Conservation (phyloP, 768 basidiomycete genomes). For the Termitomyces sp. region DNA sequence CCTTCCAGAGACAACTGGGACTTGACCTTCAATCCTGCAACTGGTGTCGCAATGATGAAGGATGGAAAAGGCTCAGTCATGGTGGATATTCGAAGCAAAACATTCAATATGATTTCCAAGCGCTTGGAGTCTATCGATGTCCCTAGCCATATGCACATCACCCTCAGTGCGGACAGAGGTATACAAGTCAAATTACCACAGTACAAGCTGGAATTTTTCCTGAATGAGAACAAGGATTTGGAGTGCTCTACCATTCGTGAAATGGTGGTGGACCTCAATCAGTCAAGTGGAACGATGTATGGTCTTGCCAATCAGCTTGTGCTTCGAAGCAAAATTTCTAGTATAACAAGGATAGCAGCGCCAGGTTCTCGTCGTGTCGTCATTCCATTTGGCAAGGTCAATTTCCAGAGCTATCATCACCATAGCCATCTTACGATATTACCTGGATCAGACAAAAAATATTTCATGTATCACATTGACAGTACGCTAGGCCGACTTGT, state of each 20-base stretch:
- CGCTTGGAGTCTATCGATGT: background rate
- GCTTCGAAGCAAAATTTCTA: background rate
- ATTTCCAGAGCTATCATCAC: background rate
- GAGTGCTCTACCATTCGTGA: background rate
- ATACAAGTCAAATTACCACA: background rate
- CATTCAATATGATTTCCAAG: background rate
- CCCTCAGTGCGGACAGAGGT: background rate
- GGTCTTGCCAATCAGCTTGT: background rate
- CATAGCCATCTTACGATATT: background rate
- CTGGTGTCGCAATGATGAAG: constrained; percentile 15
- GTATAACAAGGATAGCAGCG: background rate
- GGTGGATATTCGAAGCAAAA: background rate
- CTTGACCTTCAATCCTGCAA: constrained; percentile 30
- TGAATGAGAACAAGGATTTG: background rate
- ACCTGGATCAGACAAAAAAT: background rate
- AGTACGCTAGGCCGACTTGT: background rate
- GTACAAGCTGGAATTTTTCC: background rate
- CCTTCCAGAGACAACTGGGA: constrained; percentile 12
- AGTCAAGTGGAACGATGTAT: constrained; percentile 4
- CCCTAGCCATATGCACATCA: background rate
- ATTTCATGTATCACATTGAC: background rate
- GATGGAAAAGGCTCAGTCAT: background rate
- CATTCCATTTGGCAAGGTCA: background rate
- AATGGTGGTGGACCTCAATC: background rate
- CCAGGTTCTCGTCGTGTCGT: background rate